These are phyloP conservation scores for Pseudocercospora macadamiae DNA, from an alignment of 2,329 filamentous ascomycete species.

Conservation along the genomic window DNA sequence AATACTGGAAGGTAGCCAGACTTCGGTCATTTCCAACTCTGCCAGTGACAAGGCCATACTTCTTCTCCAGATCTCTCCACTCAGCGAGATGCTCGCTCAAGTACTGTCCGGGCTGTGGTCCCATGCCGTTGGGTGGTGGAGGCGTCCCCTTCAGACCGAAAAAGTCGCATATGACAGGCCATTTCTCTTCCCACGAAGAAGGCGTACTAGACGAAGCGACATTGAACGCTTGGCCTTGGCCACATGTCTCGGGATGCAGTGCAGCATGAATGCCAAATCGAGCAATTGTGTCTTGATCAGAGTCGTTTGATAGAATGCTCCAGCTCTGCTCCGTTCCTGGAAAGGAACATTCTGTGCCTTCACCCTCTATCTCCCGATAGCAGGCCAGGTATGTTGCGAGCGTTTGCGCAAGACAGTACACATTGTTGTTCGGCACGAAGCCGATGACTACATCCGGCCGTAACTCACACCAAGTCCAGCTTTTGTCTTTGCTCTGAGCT, in stretches of 20 bases:
- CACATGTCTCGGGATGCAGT: conserved; percentile 21
- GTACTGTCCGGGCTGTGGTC: conserved; percentile 30
- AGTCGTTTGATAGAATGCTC: conserved; percentile 39
- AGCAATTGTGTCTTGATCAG: conserved; percentile 40
- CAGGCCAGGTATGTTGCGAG: conserved; percentile 42
- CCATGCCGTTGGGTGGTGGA: conserved; percentile 28
- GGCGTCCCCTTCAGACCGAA: conserved; percentile 31
- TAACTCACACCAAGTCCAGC: conserved; percentile 44
- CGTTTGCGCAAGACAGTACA: conserved; percentile 40
- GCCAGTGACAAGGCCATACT: conserved; percentile 44
- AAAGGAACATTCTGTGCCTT: conserved; percentile 41
- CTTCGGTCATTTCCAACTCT: conserved; percentile 43
- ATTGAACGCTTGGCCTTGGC: conserved; percentile 30
- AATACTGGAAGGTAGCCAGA: conserved; percentile 46
- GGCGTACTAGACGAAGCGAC: conserved; percentile 26
- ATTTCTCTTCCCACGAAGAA: conserved; percentile 29
- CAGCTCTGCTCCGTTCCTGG: conserved; percentile 42
- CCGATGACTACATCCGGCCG: conserved; percentile 44
- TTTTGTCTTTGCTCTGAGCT: conserved; percentile 36
- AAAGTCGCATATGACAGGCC: conserved; percentile 33
- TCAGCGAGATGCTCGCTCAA: conserved; percentile 38
- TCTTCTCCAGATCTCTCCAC: conserved; percentile 41
- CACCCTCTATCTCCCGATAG: conserved; percentile 41
- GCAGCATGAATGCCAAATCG: conserved; percentile 27
- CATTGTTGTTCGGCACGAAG: conserved; percentile 44